Evolutionary conservation across 495 filamentous ascomycete genomes (phyloP), one percentile per base, ranked within the genome.

Genomic region (Daldinia loculata): DNA sequence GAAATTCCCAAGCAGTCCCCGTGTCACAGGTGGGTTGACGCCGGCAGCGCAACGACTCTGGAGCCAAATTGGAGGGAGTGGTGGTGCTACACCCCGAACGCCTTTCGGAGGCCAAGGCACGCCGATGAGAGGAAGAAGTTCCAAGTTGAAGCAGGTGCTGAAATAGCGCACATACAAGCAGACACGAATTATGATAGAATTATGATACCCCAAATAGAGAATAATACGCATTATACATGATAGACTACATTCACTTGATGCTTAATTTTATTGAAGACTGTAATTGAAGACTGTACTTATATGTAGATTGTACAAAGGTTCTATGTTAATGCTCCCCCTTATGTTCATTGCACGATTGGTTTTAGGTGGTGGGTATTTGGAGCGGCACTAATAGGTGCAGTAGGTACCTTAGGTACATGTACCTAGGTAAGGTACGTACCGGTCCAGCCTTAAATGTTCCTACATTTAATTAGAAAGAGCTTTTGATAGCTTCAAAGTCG

Each of bases 31-130:
- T 2, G 79, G 85, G 15, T 78, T 92, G 65, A 93, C 92, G 15
- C 95, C 95, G 15, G 95, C 95, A 7, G 95, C 89, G 36, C 88
- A 92, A 81, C 88, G 89, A 75, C 77, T 99, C 58, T 89, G 93
- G 81, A 85, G 87, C 48, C 89, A 84, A 71, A 86, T 95, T 45
- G 89, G 88, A 34, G 87, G 82, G 51, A 77, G 78, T 4, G 83
- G 83, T 57, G 82, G 81, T 38, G 82, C 78, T 52, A 80, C 80
- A 45, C 83, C 83, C 22, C 80, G 84, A 56, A 85, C 79, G 36
- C 81, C 79, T 11, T 88, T 88, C 76, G 82, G 34, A 36, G 34
- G 80, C 36, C 79, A 78, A 34, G 72, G 65, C 45, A 80, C 76
- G 5, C 78, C 80, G 3, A 74, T 77, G 30, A 79, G 71, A 50